Evolutionary conservation across 2,329 filamentous ascomycete genomes (phyloP), one percentile per base, ranked within the genome.

Genomic region (Xylariaceae sp.): DNA sequence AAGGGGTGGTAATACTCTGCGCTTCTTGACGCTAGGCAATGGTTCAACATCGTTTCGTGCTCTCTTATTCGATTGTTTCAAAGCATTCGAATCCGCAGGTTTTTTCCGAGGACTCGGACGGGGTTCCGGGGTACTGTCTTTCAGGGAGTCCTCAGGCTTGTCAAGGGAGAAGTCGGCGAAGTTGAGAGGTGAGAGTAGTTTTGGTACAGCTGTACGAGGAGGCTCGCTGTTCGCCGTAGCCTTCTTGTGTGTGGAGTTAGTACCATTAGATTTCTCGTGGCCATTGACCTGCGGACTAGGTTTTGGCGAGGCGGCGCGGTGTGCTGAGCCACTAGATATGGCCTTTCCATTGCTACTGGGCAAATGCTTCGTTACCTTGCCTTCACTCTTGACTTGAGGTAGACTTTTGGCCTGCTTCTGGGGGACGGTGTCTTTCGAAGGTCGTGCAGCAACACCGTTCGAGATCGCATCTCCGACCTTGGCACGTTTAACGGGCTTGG

Each of bases 121-220:
- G 30, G 67, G 18, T 54, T 63, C 61, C 15, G 49, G 44, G 1
- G 9, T 55, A 37, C 65, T 66, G 58, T 72, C 70, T 13, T 71
- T 66, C 5, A 58, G 17, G 10, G 41, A 56, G 47, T 60, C 60
- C 1, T 60, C 55, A 11, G 56, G 37, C 50, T 59, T 64, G 48
- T 75, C 66, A 17, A 75, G 77, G 30, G 80, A 74, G 44, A 74
- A 64, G 30, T 68, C 75, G 9, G 50, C 55, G 23, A 64, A 57
- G 17, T 60, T n/a, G 18, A 82, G 73, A 41, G 82, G 82, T 0
- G 82, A 85, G 11, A 85, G 67, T 35, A 85, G 66, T 2, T 78
- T 79, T 7, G 82, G 82, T 5, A 85, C 73, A 23, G 72, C 70
- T 30, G 77, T 78, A 1, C 72, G 67, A 9, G 69, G 68, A 4